Evolutionary conservation across 768 basidiomycete genomes (phyloP).

Genomic region (Amylocystis lapponica): DNA sequence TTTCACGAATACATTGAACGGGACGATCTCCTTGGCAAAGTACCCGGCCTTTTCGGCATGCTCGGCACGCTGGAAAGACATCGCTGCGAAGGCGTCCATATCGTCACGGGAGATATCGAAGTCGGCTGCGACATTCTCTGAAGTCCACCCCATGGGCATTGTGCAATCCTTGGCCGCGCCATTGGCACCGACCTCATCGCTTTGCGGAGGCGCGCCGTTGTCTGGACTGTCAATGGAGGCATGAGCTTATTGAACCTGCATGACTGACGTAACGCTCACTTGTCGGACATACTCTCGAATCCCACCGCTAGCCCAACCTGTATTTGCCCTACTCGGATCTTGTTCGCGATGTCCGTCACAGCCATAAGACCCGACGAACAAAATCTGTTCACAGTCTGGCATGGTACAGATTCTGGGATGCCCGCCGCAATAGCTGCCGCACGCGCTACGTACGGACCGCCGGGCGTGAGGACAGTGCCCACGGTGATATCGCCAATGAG

Average conservation of each 20-base stretch:
- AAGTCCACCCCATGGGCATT: constrained; percentile 86
- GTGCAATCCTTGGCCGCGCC: constrained; percentile 53
- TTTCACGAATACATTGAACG: constrained; percentile 61
- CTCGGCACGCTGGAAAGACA: constrained; percentile 77
- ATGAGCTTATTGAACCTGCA: background rate
- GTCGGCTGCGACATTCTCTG: constrained; percentile 77
- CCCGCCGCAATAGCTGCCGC: constrained; percentile 76
- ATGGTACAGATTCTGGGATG: constrained; percentile 69
- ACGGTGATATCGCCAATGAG: constrained; percentile 75
- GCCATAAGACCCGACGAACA: constrained; percentile 89
- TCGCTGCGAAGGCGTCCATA: constrained; percentile 70
- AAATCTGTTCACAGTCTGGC: constrained; percentile 73
- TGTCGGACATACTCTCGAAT: constrained; percentile 82
- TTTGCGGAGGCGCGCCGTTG: constrained; percentile 51
- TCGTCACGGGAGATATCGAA: constrained; percentile 66
- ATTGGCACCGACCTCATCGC: constrained; percentile 54
- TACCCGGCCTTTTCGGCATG: constrained; percentile 60
- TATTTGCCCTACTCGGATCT: constrained; percentile 72
- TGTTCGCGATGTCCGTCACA: constrained; percentile 68
- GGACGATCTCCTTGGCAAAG: constrained; percentile 68
- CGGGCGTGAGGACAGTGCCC: constrained; percentile 66
- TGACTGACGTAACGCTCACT: too few relatives aligned
- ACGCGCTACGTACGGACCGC: constrained; percentile 64
- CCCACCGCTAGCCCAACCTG: constrained; percentile 77
- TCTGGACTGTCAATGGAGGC: constrained; percentile 45